phyloP scores from a whole-genome alignment of 495 filamentous ascomycete genomes.

The Cryomyces minteri region DNA sequence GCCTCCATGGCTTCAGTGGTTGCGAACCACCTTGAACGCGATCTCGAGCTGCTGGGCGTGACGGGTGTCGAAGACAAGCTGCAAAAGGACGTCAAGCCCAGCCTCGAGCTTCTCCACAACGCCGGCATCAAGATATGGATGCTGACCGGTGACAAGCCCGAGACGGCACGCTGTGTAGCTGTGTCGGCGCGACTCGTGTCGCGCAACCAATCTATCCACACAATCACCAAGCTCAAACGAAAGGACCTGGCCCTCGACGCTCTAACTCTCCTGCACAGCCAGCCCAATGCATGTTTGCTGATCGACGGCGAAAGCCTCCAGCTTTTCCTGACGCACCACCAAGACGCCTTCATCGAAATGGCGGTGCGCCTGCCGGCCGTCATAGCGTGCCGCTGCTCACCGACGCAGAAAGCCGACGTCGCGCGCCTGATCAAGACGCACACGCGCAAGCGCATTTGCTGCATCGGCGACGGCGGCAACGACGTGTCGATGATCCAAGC shows the following conservation, averaged over 20 bases:
- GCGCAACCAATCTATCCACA: conserved; percentile 89
- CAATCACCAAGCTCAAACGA: conserved; percentile 61
- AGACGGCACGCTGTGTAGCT: conserved; percentile 92
- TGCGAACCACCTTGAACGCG: conserved; percentile 62
- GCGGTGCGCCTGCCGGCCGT: conserved; percentile 83
- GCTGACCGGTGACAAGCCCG: conserved; percentile 97
- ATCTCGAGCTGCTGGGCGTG: conserved; percentile 83
- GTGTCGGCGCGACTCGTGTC: conserved; percentile 90
- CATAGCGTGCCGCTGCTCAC: conserved; percentile 91
- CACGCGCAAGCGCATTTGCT: conserved; percentile 87
- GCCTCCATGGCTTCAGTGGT: conserved; percentile 62
- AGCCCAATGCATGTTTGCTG: conserved; percentile 72
- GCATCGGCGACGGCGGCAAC: conserved; percentile 95
- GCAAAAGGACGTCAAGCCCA: conserved; percentile 86
- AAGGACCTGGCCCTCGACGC: conserved; percentile 69
- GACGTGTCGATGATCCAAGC: conserved; percentile 99
- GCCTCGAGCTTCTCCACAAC: conserved; percentile 84
- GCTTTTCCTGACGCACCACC: conserved; percentile 65
- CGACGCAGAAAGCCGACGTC: conserved; percentile 91
- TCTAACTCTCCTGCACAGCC: conserved; percentile 72
- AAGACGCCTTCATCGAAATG: conserved; percentile 66
- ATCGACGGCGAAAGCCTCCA: conserved; percentile 87
- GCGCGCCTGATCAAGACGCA: conserved; percentile 77
- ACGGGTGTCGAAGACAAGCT: conserved; percentile 97
- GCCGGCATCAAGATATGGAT: conserved; percentile 99